A percentile compares a stretch with the other conserved stretches of the same genome.
phyloP scores from a whole-genome alignment of 2,329 filamentous ascomycete genomes.

The Cryphonectria nitschkei region DNA sequence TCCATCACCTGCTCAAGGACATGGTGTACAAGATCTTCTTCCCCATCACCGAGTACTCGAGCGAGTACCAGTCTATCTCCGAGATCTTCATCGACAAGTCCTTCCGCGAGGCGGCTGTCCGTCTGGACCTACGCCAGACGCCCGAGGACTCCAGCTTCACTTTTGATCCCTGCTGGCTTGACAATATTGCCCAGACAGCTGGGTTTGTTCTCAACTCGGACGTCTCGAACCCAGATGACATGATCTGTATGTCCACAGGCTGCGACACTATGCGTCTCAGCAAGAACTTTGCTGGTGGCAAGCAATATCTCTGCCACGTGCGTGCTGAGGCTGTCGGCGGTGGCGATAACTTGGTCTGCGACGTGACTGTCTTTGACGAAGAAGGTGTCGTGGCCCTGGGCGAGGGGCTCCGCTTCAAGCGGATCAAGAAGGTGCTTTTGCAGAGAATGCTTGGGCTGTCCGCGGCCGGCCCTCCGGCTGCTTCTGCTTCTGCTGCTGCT shows the following conservation, averaged over 20 bases:
- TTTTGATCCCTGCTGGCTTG: constrained; percentile 28
- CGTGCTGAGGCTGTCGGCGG: background rate
- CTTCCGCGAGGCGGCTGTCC: constrained; percentile 26
- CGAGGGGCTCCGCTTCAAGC: background rate
- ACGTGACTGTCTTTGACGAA: constrained; percentile 7
- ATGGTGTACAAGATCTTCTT: constrained; percentile 30
- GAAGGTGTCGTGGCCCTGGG: background rate
- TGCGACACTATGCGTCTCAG: constrained; percentile 20
- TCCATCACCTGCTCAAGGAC: constrained; percentile 60
- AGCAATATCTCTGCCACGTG: constrained; percentile 16
- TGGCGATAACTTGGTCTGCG: background rate
- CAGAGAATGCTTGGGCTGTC: background rate
- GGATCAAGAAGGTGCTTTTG: constrained; percentile 3
- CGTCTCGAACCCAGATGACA: constrained; percentile 17
- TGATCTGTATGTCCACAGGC: constrained; percentile 24
- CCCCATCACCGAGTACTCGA: constrained; percentile 22
- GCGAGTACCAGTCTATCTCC: constrained; percentile 29
- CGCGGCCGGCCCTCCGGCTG: background rate
- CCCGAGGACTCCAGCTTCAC: constrained; percentile 26
- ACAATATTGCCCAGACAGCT: constrained; percentile 22
- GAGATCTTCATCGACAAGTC: constrained; percentile 31
- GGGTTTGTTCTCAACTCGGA: constrained; percentile 29
- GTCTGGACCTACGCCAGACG: constrained; percentile 22
- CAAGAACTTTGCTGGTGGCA: constrained; percentile 1
- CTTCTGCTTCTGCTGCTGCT: background rate